Base-by-base conservation (phyloP, 495 filamentous ascomycete species). In the Geopyxis carbonaria region DNA sequence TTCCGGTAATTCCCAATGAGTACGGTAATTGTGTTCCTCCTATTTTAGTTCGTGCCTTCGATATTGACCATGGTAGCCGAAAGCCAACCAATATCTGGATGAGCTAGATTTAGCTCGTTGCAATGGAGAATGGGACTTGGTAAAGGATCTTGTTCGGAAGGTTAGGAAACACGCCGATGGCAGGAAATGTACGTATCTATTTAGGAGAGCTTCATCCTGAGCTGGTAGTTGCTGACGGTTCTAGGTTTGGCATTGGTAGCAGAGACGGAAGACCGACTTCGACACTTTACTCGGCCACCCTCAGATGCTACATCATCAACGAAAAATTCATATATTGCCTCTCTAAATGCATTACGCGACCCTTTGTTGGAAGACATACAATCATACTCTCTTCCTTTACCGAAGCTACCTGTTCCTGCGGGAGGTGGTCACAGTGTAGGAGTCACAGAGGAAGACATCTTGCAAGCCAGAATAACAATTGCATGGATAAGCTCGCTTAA, bases 121-220 rank as follows among this genome's bases (percentile, higher is more conserved):
- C 55, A 73, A 86, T 52, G 83, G 81, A 21, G 75, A 70, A 51
- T 97, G 89, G 89, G 69, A 80, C 44, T 79, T 79, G 21, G 69
- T 94, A n/a, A 79, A 78, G 21, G 89, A 94, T 61, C 64, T 93
- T 44, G 73, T 80, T 48, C 72, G 84, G 48, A 95, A 97, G 61
- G 70, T 94, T 44, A 78, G 73, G 50, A 94, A 95, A 53, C 87
- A 95, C 69, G 82, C 84, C 44, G 78, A 84, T 31, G 74, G 86
- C 22, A 74, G 78, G 51, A 69, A 69, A 56, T 94, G 89, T 94
- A 75, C 43, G 68, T 55, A 22, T 22, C 4, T 15, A 33, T 42
- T 13, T 31, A 29, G 20, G n/a, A 9, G 19, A 27, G 15, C 38
- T 14, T 33, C 9, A 29, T 45, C 22, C 5, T 22, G 41, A 53